These are phyloP conservation scores for Mycosphaerella sp. DNA, from an alignment of 2,329 filamentous ascomycete genomes.

Conservation along the genomic window DNA sequence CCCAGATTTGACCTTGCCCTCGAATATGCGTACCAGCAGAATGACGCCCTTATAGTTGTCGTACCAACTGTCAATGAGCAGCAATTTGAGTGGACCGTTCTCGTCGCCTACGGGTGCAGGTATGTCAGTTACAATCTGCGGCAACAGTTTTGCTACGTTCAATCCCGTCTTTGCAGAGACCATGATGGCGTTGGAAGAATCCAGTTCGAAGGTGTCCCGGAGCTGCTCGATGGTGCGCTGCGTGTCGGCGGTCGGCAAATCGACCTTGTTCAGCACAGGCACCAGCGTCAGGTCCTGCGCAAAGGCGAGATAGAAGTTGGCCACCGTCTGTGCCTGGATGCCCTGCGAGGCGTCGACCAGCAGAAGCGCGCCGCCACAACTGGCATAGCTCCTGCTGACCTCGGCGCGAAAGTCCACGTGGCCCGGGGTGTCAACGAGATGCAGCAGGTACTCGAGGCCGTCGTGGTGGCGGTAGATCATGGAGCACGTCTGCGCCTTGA, in stretches of 20 bases:
- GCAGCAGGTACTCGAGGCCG: conserved; percentile 82
- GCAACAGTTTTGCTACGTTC: conserved; percentile 77
- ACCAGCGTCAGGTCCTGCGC: conserved; percentile 80
- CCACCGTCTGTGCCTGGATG: conserved; percentile 94
- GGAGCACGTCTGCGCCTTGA: conserved; percentile 96
- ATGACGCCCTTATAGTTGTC: conserved; percentile 93
- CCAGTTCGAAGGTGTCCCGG: conserved; percentile 77
- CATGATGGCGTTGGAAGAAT: conserved; percentile 64
- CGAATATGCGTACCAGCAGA: conserved; percentile 82
- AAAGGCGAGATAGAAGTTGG: conserved; percentile 97
- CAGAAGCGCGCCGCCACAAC: conserved; percentile 84
- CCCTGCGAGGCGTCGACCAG: conserved; percentile 95
- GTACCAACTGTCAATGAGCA: conserved; percentile 98
- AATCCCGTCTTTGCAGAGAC: conserved; percentile 92
- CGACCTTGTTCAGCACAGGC: conserved; percentile 94
- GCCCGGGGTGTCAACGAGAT: conserved; percentile 92
- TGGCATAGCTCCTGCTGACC: conserved; percentile 91
- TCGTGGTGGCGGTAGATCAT: conserved; percentile 83
- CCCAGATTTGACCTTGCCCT: conserved; percentile 74
- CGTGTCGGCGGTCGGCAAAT: conserved; percentile 84
- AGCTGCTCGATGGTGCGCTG: conserved; percentile 80
- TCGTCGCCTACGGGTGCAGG: conserved; percentile 71
- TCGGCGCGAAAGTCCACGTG: conserved; percentile 98
- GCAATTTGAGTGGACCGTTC: conserved; percentile 66
- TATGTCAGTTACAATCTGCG: conserved; percentile 76